A percentile compares a stretch with the other conserved stretches of the same genome.
These are phyloP conservation scores for Termitomyces sp. DNA, from an alignment of 768 basidiomycete species.

Conservation along the genomic window DNA sequence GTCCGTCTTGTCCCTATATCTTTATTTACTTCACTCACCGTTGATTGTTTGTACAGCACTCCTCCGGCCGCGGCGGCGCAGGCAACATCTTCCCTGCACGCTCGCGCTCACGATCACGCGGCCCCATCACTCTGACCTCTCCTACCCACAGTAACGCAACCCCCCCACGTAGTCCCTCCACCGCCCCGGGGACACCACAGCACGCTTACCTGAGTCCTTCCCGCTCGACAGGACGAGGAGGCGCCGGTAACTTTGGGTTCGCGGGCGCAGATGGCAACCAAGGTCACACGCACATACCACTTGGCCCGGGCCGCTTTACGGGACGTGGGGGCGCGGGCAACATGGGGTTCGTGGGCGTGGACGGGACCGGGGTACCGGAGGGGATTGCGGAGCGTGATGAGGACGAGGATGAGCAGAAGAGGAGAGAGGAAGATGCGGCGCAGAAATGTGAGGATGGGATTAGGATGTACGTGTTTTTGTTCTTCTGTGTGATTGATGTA, in stretches of 20 bases:
- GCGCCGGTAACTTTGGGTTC: neutral
- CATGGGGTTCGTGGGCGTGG: neutral
- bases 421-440: neutral
- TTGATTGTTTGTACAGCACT: conserved; percentile 30
- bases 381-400: neutral
- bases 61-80: conserved; percentile 58
- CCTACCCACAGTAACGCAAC: neutral
- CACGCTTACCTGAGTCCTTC: neutral
- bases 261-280: neutral
- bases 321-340: conserved; percentile 17
- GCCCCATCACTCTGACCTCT: neutral
- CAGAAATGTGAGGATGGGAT: neutral
- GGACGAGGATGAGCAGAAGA: neutral
- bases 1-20: conserved; percentile 22
- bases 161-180: neutral
- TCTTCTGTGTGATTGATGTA: neutral
- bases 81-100: conserved; percentile 53
- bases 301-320: conserved; percentile 3
- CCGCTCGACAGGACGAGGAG: neutral
- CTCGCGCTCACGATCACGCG: conserved; percentile 37
- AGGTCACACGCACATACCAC: neutral
- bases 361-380: neutral
- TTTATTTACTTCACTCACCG: neutral
- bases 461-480: neutral
- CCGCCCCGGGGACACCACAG: neutral